Percentiles rank a stretch among this genome's conserved stretches.
Conservation (phyloP, 768 basidiomycete genomes). For the Polyporus arcularius region DNA sequence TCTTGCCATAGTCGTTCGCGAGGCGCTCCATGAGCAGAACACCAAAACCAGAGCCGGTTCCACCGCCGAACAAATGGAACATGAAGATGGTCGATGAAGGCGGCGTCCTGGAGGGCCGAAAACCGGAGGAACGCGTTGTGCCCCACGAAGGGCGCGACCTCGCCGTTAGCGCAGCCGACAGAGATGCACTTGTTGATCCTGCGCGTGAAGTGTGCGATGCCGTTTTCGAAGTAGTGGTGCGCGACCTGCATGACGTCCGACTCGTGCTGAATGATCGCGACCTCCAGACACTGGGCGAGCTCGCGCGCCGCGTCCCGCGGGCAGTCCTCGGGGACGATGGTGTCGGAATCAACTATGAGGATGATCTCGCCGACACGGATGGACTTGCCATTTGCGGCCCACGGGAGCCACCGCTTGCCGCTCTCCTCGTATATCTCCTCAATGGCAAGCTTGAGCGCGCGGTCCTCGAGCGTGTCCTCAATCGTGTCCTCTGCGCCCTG, state of each 20-base stretch:
- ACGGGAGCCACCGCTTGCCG: conserved; percentile 27
- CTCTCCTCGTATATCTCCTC: conserved; percentile 46
- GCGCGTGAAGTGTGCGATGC: conserved; percentile 46
- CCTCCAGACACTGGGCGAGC: conserved; percentile 45
- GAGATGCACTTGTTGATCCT: conserved; percentile 46
- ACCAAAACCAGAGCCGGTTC: conserved; percentile 98
- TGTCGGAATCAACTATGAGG: conserved; percentile 48
- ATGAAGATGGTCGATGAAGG: conserved; percentile 99
- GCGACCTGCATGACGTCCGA: conserved; percentile 57
- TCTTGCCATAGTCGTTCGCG: conserved; percentile 97
- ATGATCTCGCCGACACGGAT: conserved; percentile 46
- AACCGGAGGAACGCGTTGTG: too few species aligned
- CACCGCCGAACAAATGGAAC: conserved; percentile 99
- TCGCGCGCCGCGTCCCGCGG: conserved; percentile 51
- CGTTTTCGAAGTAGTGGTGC: too few species aligned
- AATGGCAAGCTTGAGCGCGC: conserved; percentile 48
- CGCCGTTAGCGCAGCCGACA: conserved; percentile 40
- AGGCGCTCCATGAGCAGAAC: conserved; percentile 94
- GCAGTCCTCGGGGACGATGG: conserved; percentile 59
- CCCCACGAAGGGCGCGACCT: conserved; percentile 44
- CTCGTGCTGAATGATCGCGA: conserved; percentile 52
- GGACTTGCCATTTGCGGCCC: conserved; percentile 37
- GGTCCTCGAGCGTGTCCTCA: too few species aligned
- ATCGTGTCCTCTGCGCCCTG: too few species aligned
- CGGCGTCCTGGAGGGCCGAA: conserved; percentile 60